A percentile compares a stretch with the other conserved stretches of the same genome.
These are phyloP conservation scores for Pneumocystis wakefieldiae DNA, from an alignment of 1,139 yeast genomes.

Conservation along the genomic window DNA sequence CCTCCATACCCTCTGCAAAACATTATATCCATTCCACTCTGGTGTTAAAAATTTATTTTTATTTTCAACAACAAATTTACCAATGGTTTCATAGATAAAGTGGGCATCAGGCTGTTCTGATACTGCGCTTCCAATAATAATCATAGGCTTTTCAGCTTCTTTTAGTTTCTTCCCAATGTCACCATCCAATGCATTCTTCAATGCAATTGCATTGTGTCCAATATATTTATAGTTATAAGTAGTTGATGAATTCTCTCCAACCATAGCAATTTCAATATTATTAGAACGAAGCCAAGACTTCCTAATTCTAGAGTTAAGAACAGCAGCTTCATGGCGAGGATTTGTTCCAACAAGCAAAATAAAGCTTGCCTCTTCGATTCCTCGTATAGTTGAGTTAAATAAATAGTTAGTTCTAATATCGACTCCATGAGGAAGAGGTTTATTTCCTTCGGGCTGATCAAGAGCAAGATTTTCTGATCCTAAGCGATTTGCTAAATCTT, in stretches of 20 bases:
- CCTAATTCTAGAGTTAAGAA: conserved; percentile 71
- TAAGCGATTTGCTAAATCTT: conserved; percentile 60
- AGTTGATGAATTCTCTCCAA: conserved; percentile 66
- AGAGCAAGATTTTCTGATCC: conserved; percentile 73
- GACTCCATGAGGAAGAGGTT: conserved; percentile 53
- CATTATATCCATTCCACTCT: conserved; percentile 72
- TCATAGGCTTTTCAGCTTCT: conserved; percentile 57
- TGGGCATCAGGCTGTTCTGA: conserved; percentile 52
- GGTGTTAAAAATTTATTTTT: conserved; percentile 45
- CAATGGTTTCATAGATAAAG: conserved; percentile 47
- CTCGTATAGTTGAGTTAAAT: conserved; percentile 66
- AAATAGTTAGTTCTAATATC: conserved; percentile 69
- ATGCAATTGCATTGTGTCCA: conserved; percentile 46
- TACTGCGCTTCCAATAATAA: conserved; percentile 71
- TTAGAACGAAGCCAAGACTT: conserved; percentile 63
- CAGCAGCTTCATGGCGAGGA: conserved; percentile 87
- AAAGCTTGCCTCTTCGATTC: conserved; percentile 71
- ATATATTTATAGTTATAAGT: conserved; percentile 54
- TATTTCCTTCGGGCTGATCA: conserved; percentile 42
- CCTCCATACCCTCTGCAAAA: conserved; percentile 43
- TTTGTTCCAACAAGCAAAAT: conserved; percentile 69
- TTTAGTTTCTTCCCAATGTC: conserved; percentile 55
- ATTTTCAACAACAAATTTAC: conserved; percentile 46
- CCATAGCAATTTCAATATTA: conserved; percentile 47
- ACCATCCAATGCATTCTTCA: conserved; percentile 50